phyloP scores from a whole-genome alignment of 257 asterid genomes.

The Nicotiana undulata region DNA sequence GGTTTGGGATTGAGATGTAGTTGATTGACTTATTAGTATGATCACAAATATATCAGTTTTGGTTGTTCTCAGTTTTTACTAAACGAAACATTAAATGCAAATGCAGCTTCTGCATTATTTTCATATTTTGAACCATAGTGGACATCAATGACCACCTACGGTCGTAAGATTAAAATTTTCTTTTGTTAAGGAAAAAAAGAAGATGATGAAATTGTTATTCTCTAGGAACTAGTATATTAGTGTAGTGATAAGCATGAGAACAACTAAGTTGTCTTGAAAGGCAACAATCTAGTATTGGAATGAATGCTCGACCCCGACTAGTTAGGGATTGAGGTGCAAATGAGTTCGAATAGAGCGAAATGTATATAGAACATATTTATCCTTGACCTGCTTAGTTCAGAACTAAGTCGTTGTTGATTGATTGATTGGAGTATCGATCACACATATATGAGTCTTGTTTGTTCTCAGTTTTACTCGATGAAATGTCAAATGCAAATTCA shows the following conservation, averaged over 20 bases:
- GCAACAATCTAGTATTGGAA: background rate
- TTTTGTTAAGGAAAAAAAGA: no score
- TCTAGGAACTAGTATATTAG: background rate
- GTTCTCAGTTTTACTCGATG: conserved; percentile 31
- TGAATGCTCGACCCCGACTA: background rate
- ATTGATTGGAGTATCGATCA: background rate
- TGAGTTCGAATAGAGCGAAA: background rate
- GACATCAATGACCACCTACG: no score
- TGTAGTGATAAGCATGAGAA: background rate
- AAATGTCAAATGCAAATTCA: conserved; percentile 30
- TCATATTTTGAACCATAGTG: no score
- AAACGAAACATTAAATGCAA: no score
- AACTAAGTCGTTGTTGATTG: background rate
- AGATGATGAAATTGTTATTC: background rate
- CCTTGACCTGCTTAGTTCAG: no score
- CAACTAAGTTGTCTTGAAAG: background rate
- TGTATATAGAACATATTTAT: background rate
- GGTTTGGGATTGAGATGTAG: no score
- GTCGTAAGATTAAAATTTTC: background rate
- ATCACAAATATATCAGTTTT: no score
- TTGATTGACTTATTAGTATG: no score
- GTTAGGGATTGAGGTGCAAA: background rate
- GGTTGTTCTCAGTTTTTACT: no score
- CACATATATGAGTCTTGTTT: background rate
- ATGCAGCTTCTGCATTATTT: no score